phyloP scores from a whole-genome alignment of 1,284 basidiomycete species.

The Microstroma glucosiphilum region DNA sequence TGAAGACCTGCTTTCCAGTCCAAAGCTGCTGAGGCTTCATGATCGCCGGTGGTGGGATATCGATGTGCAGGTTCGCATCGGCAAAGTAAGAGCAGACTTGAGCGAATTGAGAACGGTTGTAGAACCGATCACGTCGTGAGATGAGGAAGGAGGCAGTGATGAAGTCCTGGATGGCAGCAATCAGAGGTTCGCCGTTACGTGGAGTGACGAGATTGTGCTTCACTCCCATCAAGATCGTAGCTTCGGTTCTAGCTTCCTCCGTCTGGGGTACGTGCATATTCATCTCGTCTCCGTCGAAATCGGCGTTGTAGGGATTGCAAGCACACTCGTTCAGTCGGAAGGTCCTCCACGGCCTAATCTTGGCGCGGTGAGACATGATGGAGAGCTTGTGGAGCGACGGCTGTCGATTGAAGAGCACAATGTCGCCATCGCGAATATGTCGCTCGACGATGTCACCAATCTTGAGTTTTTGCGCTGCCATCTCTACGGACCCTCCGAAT shows the following conservation, averaged over 20 bases:
- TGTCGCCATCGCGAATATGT: conserved; percentile 91
- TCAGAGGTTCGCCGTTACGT: conserved; percentile 47
- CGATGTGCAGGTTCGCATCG: conserved; percentile 85
- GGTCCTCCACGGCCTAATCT: conserved; percentile 92
- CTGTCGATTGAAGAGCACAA: conserved; percentile 97
- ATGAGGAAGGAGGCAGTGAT: conserved; percentile 74
- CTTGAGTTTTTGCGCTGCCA: conserved; percentile 64
- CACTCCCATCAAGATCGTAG: conserved; percentile 93
- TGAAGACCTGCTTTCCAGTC: conserved; percentile 99
- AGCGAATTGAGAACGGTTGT: conserved; percentile 88
- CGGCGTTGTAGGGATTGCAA: conserved; percentile 97
- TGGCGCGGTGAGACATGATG: conserved; percentile 97
- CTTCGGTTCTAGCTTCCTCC: conserved; percentile 95
- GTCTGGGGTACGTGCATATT: conserved; percentile 97
- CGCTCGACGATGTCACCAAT: conserved; percentile 87
- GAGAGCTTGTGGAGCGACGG: conserved; percentile 74
- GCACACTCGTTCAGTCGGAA: conserved; percentile 99
- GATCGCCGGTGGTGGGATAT: conserved; percentile 89
- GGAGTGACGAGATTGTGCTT: conserved; percentile 87
- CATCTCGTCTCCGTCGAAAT: conserved; percentile 99
- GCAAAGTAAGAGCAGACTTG: conserved; percentile 93
- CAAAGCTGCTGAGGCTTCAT: conserved; percentile 87
- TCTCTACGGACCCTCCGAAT: conserved; percentile 41
- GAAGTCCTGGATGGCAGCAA: conserved; percentile 49
- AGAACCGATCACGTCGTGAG: conserved; percentile 85